Conservation (phyloP, 2,329 filamentous ascomycete genomes). For the Cordyceps javanica region DNA sequence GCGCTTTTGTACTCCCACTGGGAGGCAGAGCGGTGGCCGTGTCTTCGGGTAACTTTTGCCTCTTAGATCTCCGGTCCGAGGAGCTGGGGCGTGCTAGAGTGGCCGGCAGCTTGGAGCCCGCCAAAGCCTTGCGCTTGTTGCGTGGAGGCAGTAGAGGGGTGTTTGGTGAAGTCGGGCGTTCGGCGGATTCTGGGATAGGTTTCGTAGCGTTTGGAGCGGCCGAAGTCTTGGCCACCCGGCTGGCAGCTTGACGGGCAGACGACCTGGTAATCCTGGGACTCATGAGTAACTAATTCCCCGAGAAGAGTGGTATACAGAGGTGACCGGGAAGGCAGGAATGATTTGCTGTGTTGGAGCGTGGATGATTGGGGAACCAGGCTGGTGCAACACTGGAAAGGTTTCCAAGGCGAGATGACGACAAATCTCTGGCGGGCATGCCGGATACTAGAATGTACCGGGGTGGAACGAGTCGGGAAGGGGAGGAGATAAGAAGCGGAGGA, state of each 20-base stretch:
- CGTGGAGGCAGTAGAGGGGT: conserved; percentile 43
- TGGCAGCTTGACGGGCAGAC: conserved; percentile 82
- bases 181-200: conserved; percentile 31
- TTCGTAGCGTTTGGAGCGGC: conserved; percentile 34
- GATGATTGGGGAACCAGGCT: neutral
- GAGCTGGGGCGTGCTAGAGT: conserved; percentile 22
- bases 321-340: neutral
- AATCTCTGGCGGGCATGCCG: neutral
- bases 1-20: conserved; percentile 24
- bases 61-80: conserved; percentile 59
- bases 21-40: conserved; percentile 24
- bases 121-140: conserved; percentile 77
- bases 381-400: conserved; percentile 4
- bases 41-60: conserved; percentile 56
- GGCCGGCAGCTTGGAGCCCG: conserved; percentile 43
- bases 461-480: neutral
- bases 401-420: conserved; percentile 12
- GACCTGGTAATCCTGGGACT: conserved; percentile 95
- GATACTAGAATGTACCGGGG: neutral
- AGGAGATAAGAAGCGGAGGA: neutral
- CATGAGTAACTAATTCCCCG: conserved; percentile 63
- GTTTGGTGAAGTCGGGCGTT: conserved; percentile 33
- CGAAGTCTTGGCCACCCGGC: conserved; percentile 44
- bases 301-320: conserved; percentile 13
- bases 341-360: neutral